phyloP scores from a whole-genome alignment of 2,329 filamentous ascomycete species.

The Sclerotinia borealis region DNA sequence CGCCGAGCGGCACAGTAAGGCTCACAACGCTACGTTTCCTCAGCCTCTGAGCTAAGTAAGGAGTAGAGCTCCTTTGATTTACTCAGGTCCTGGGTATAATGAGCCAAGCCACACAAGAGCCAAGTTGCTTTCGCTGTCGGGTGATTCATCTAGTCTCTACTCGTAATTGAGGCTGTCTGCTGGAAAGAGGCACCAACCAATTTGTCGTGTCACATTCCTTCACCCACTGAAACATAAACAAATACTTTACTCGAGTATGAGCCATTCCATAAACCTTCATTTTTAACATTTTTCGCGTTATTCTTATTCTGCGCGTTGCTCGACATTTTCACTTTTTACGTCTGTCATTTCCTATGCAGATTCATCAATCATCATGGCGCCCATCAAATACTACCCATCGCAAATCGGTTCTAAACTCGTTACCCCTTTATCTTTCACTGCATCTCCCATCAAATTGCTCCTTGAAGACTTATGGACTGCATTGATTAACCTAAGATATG shows the following conservation, averaged over 20 bases:
- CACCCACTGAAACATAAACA: neutral
- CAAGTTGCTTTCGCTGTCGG: neutral
- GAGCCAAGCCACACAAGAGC: neutral
- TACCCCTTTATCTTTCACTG: slow-evolving; percentile 15
- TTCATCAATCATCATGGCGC: neutral
- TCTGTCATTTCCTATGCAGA: neutral
- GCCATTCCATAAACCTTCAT: neutral
- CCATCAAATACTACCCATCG: slow-evolving; percentile 48
- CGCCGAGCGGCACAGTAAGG: neutral
- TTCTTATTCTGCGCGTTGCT: neutral
- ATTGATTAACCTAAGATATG: slow-evolving; percentile 35
- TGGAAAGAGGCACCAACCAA: neutral
- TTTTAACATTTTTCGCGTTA: neutral
- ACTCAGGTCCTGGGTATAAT: neutral
- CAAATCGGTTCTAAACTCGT: slow-evolving; percentile 48
- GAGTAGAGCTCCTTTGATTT: neutral
- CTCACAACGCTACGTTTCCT: neutral
- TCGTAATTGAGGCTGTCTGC: slow-evolving; percentile 1
- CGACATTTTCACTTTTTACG: neutral
- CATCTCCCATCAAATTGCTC: slow-evolving; percentile 16
- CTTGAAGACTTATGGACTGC: neutral
- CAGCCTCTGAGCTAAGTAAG: neutral
- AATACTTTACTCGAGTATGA: neutral
- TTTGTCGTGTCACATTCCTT: slow-evolving; percentile 12
- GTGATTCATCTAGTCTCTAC: neutral